Evolutionary conservation across 768 basidiomycete genomes (phyloP).

Genomic region (Suillus plorans): DNA sequence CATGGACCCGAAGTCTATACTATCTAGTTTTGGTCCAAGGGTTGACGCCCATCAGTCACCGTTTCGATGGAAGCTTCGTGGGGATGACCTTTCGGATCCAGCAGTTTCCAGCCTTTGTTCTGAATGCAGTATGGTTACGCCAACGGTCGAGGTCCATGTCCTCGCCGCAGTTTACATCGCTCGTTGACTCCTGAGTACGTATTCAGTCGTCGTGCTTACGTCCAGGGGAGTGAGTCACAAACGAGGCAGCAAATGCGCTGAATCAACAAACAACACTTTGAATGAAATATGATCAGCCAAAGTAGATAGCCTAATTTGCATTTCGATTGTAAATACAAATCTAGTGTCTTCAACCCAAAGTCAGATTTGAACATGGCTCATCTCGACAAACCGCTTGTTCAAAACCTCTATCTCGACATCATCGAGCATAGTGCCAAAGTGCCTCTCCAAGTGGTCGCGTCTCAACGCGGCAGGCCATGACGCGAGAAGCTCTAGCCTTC

Average conservation of each 20-base stretch:
- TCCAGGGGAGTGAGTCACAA: not conserved
- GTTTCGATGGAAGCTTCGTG: not conserved
- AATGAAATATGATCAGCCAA: not conserved
- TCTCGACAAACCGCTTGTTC: not conserved
- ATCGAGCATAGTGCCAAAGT: not conserved
- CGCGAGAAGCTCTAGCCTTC: not conserved
- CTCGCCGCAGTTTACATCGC: not conserved
- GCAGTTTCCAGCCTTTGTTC: not conserved
- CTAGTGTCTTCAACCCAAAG: not conserved
- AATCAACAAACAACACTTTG: not conserved
- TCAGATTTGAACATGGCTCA: not conserved
- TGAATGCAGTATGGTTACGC: not conserved
- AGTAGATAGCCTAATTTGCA: not conserved
- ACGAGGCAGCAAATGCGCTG: not conserved
- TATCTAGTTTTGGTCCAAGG: not conserved
- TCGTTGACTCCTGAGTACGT: not conserved
- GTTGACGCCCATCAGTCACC: not conserved
- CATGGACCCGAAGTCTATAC: not conserved
- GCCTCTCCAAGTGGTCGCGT: constrained; percentile 1
- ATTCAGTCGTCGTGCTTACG: not conserved
- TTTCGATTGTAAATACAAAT: not conserved
- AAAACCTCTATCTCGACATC: constrained; percentile 3
- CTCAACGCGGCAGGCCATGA: constrained; percentile 1
- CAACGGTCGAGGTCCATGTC: not conserved
- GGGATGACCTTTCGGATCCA: not conserved